Evolutionary conservation across 306 rosid genomes (phyloP).

Genomic region (Prunus armeniaca): DNA sequence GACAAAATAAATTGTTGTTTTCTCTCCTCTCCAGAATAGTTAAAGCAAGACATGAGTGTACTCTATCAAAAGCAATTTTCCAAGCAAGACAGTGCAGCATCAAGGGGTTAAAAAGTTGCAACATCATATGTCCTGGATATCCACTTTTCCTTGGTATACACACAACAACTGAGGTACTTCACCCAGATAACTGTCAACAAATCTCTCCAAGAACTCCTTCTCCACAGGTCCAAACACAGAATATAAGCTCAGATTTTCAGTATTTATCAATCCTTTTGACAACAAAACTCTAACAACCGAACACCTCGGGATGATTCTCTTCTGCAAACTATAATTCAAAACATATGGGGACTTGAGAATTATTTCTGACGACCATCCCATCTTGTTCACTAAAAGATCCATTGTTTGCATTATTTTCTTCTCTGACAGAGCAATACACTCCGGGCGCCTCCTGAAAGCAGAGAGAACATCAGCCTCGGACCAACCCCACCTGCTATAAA

Average conservation of each 20-base stretch:
- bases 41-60: too few relatives aligned
- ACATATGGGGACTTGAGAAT: neutral
- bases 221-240: neutral
- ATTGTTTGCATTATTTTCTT: conserved; percentile 1
- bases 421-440: neutral
- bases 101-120: neutral
- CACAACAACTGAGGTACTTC: conserved; percentile 22
- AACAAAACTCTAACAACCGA: neutral
- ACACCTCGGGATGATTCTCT: conserved; percentile 15
- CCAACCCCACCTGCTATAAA: conserved; percentile 34
- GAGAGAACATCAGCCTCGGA: conserved; percentile 8
- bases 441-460: conserved; percentile 7
- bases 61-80: too few relatives aligned
- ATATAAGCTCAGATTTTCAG: neutral
- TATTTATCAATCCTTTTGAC: conserved; percentile 24
- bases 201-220: conserved; percentile 19
- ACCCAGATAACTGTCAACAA: conserved; percentile 16
- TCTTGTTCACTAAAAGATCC: conserved; percentile 15
- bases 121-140: neutral
- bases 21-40: too few relatives aligned
- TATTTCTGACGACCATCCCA: neutral
- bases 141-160: conserved; percentile 21
- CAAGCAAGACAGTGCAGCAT: neutral
- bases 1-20: too few relatives aligned
- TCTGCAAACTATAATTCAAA: neutral